Percentiles rank a stretch among this genome's conserved stretches.
phyloP scores from a whole-genome alignment of 1,284 basidiomycete species.

The Xanthoconium separans region DNA sequence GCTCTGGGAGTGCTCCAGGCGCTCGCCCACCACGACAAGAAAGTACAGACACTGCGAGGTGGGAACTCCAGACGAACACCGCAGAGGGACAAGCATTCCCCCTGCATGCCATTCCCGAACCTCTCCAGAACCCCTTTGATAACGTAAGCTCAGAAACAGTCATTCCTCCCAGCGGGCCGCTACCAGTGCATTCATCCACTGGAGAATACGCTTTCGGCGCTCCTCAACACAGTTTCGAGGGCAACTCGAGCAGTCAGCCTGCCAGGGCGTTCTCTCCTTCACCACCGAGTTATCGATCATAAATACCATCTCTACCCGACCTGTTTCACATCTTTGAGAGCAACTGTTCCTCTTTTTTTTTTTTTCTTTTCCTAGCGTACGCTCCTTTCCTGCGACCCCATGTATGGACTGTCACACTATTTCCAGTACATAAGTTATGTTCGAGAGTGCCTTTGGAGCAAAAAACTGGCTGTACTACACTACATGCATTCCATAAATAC shows the following conservation, averaged over 20 bases:
- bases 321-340: background rate
- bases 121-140: slow-evolving; percentile 26
- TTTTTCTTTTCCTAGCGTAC: slow-evolving; percentile 1
- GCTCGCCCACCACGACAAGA: slow-evolving; percentile 18
- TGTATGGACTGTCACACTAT: background rate
- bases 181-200: slow-evolving; percentile 7
- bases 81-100: slow-evolving; percentile 27
- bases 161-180: slow-evolving; percentile 12
- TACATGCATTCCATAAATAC: background rate
- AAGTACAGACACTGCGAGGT: slow-evolving; percentile 27
- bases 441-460: slow-evolving; percentile 4
- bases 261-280: slow-evolving; percentile 18
- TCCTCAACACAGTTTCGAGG: slow-evolving; percentile 26
- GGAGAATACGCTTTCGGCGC: slow-evolving; percentile 24
- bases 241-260: slow-evolving; percentile 2
- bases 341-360: background rate
- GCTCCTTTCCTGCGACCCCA: slow-evolving; percentile 2
- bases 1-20: slow-evolving; percentile 11
- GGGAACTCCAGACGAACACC: slow-evolving; percentile 29
- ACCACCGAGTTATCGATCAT: slow-evolving; percentile 24
- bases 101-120: slow-evolving; percentile 22
- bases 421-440: slow-evolving; percentile 22
- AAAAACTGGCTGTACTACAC: slow-evolving; percentile 15
- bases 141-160: slow-evolving; percentile 19
- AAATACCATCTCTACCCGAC: background rate